Evolutionary conservation across 345 rosid genomes (phyloP).

Genomic region (Camelina neglecta): DNA sequence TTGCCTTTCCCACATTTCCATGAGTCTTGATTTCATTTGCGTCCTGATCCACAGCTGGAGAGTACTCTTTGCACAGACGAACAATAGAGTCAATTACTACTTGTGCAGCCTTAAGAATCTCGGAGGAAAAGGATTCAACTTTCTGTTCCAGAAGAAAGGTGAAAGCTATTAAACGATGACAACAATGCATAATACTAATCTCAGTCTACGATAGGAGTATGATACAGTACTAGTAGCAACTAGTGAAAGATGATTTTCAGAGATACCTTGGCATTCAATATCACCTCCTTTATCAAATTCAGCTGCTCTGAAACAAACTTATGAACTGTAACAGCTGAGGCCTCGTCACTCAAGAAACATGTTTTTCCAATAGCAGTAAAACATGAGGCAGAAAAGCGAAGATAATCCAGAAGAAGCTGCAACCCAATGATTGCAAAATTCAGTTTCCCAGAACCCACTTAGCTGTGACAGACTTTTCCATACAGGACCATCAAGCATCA

Average conservation of each 20-base stretch:
- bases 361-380: constrained; percentile 57
- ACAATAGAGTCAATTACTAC: constrained; percentile 59
- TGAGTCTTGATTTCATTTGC: constrained; percentile 38
- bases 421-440: constrained; percentile 35
- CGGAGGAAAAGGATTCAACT: constrained; percentile 59
- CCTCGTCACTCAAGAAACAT: constrained; percentile 44
- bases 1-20: constrained; percentile 31
- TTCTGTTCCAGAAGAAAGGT: constrained; percentile 52
- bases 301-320: constrained; percentile 65
- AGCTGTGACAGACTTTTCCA: constrained; percentile 3
- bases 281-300: constrained; percentile 58
- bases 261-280: constrained; percentile 67
- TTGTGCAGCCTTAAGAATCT: constrained; percentile 66
- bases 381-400: constrained; percentile 63
- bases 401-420: constrained; percentile 80
- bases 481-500: constrained; percentile 8
- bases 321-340: constrained; percentile 52
- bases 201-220: constrained; percentile 2
- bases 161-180: constrained; percentile 17
- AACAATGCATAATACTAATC: constrained; percentile 27
- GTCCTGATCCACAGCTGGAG: constrained; percentile 48
- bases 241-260: constrained; percentile 10
- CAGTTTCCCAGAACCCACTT: not conserved
- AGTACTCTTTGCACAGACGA: constrained; percentile 65
- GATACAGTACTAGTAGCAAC: not conserved